Evolutionary conservation across 164 flowering plant genomes (phyloP), one percentile per base, ranked within the genome.

Genomic region (Sextonia rubra): DNA sequence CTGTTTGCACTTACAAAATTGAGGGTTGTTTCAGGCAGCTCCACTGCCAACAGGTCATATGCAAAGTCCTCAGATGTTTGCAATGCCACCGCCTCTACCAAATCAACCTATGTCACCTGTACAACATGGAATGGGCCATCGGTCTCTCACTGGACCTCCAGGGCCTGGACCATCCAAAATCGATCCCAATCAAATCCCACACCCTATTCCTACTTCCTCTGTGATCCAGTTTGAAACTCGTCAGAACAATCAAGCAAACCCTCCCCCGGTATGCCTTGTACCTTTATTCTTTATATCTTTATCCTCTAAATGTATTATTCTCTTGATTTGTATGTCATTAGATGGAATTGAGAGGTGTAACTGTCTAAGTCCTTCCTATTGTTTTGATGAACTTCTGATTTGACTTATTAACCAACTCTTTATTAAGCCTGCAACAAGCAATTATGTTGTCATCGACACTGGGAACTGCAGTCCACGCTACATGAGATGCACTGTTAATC

Each of bases 391-490:
- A 37, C 11, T 37, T 37, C 44, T 52, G 58, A 37, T 17, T 9
- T 52, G 17, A 20, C 55, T 62, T 25, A 24, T 67, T 61, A 20
- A 6, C 37, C 60, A 65, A 74, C 6, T 84, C 47, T 69, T 72
- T 64, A 2, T 84, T 73, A 80, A 96, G 99, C 91, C 98, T 83
- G 97, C 97, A 47, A 83, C 95, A 56, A 88, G 91, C 80, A 94
- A 93, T 61, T 93, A 84, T 79, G 85, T 96, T 74, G 97, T 84
- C 26, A 87, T 83, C 79, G 99, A 96, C 79, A 88, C 89, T 63
- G 99, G 99, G 47, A 96, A 93, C 78, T 93, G 99, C 86, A 96
- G 97, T 80, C 99, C 99, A 72, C 98, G 99, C 37, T 89, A 82
- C 84, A 96, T 96, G 92, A 86, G 98, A 78, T 91, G 99, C 77